Base-by-base conservation (phyloP, 805 yeast species). In the Ogataea siamensis region DNA sequence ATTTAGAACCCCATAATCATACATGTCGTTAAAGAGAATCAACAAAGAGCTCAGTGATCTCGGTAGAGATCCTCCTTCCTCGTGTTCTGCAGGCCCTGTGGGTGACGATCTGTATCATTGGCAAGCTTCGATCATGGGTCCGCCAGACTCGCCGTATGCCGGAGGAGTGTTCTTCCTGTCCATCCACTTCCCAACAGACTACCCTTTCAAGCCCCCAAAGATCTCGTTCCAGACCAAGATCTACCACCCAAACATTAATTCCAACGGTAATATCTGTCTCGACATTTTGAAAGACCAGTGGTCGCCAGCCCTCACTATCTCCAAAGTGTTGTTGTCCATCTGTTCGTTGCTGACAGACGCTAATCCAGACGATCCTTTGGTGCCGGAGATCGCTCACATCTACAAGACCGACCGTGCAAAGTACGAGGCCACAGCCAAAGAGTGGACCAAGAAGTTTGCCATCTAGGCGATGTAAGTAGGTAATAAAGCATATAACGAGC, bases 121-220 rank as follows among this genome's bases (percentile, higher is more conserved):
- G 99, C 98, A 93, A 70, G 99, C 98, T 28, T 89, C 98, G 29
- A 93, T 93, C 63, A 87, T 93, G 94, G 99, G 99, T 34, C 99
- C 99, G 35, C 78, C 95, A 52, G 98, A 93, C 68, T 86, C 96
- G 32, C 93, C 82, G 47, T 76, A 76, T 41, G 80, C 81, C 15
- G 67, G 67, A 30, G 99, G 98, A 58, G 96, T 91, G 30, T 93
- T 93, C 67, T 93, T 93, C 75, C 76, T 93, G 47, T 81, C 95
- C 38, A 88, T 93, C 64, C 95, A 88, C 64, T 93, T 93, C 84
- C 99, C 99, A 63, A 89, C 98, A 42, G 98, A 93, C 67, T 93
- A 93, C 66, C 99, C 99, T 40, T 93, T 91, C 74, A 93, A 93
- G 71, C 97, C 99, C 41, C 99, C 99, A 50, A 91, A 88, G 73